Percentiles rank a stretch among this genome's conserved stretches.
These are phyloP conservation scores for Phaseolus lunatus DNA, from an alignment of 306 rosid genomes.

Conservation along the genomic window DNA sequence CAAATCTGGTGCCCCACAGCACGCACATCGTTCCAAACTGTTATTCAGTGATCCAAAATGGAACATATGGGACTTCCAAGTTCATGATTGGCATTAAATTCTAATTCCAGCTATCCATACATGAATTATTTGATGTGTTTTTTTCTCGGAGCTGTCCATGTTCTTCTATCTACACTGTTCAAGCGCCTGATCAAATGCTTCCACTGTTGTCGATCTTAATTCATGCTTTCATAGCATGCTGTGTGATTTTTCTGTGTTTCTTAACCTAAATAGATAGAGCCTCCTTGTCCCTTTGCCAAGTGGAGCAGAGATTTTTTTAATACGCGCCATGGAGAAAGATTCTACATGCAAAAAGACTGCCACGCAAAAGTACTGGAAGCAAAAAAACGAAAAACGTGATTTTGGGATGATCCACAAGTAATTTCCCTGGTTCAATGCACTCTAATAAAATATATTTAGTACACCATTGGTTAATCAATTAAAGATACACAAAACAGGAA, in stretches of 20 bases:
- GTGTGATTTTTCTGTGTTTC: conserved; percentile 13
- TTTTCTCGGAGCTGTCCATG: conserved; percentile 49
- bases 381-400: conserved; percentile 44
- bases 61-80: conserved; percentile 56
- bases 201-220: conserved; percentile 49
- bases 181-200: conserved; percentile 43
- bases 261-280: conserved; percentile 29
- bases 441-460: not conserved
- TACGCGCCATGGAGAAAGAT: conserved; percentile 37
- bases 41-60: conserved; percentile 54
- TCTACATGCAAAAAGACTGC: conserved; percentile 41
- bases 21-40: conserved; percentile 56
- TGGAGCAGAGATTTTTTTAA: conserved; percentile 32
- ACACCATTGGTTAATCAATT: conserved; percentile 2
- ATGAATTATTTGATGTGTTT: conserved; percentile 35
- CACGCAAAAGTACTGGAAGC: conserved; percentile 17
- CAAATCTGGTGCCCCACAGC: conserved; percentile 52
- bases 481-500: conserved; percentile 7
- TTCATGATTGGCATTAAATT: conserved; percentile 54
- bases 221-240: not conserved
- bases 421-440: conserved; percentile 35
- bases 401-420: conserved; percentile 49
- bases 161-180: conserved; percentile 33
- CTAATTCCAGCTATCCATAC: conserved; percentile 48
- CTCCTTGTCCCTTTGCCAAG: conserved; percentile 43